These are phyloP conservation scores for Colletotrichum incanum DNA, from an alignment of 2,329 filamentous ascomycete genomes.

Conservation along the genomic window DNA sequence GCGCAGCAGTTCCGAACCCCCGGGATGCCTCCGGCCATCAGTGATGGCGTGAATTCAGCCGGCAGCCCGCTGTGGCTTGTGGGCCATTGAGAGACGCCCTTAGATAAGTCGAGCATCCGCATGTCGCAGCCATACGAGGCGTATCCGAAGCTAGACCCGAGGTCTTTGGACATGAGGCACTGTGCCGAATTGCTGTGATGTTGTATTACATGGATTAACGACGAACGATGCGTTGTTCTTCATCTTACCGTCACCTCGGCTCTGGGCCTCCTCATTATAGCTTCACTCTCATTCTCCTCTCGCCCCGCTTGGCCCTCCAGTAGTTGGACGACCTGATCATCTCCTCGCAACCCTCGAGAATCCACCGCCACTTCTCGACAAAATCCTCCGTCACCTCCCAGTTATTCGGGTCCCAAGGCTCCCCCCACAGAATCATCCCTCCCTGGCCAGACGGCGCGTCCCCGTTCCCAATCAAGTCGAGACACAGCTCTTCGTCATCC, in stretches of 20 bases:
- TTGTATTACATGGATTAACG: neutral
- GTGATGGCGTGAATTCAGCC: neutral
- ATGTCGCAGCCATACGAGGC: neutral
- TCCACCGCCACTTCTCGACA: slow-evolving; percentile 60
- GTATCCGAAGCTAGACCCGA: neutral
- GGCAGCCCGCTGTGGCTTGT: neutral
- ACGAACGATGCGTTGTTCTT: neutral
- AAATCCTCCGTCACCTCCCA: slow-evolving; percentile 66
- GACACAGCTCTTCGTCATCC: slow-evolving; percentile 45
- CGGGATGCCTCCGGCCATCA: neutral
- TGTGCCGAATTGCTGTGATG: neutral
- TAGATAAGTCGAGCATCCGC: neutral
- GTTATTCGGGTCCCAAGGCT: slow-evolving; percentile 58
- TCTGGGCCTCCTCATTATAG: neutral
- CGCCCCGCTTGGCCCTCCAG: slow-evolving; percentile 48
- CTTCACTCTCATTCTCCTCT: slow-evolving; percentile 20
- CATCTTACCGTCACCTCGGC: neutral
- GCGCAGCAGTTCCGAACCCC: too few relatives aligned
- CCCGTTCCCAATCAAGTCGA: slow-evolving; percentile 23
- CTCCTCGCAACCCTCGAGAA: slow-evolving; percentile 56
- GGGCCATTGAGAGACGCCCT: neutral
- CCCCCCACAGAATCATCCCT: slow-evolving; percentile 64
- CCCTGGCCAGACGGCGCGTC: slow-evolving; percentile 42
- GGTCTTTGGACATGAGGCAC: neutral
- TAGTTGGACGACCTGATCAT: slow-evolving; percentile 55